Conservation (phyloP, 2,329 filamentous ascomycete genomes). For the Talaromyces sp. region DNA sequence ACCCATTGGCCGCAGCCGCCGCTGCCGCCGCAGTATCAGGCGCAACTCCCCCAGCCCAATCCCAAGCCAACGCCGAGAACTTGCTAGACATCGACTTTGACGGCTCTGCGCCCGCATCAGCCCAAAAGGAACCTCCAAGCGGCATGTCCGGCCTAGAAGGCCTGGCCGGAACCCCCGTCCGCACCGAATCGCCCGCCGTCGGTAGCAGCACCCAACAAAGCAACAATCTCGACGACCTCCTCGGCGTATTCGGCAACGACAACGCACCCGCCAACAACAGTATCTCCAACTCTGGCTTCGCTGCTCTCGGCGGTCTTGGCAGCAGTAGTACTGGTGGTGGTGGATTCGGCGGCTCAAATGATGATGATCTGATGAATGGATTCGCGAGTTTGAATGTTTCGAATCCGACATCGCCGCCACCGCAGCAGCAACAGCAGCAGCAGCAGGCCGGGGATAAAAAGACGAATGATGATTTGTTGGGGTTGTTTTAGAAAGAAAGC, state of each 20-base stretch:
- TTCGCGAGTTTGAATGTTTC: slow-evolving; percentile 79
- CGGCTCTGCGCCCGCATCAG: slow-evolving; percentile 84
- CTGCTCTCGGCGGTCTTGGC: slow-evolving; percentile 32
- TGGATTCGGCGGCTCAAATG: slow-evolving; percentile 29
- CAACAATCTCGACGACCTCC: slow-evolving; percentile 77
- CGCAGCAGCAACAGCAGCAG: slow-evolving; percentile 29
- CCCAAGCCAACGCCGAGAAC: slow-evolving; percentile 85
- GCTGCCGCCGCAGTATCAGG: slow-evolving; percentile 62
- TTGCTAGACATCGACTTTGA: slow-evolving; percentile 95
- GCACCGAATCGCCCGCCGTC: slow-evolving; percentile 44
- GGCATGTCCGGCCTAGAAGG: slow-evolving; percentile 65
- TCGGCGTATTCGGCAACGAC: slow-evolving; percentile 64
- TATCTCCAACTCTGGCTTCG: slow-evolving; percentile 16
- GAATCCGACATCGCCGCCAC: slow-evolving; percentile 12
- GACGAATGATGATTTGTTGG: slow-evolving; percentile 51
- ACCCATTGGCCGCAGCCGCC: slow-evolving; percentile 84
- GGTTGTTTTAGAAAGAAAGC: slow-evolving; percentile 19
- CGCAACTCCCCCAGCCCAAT: slow-evolving; percentile 49
- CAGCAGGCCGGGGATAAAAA: slow-evolving; percentile 43
- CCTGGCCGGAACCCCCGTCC: slow-evolving; percentile 57
- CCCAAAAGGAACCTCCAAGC: slow-evolving; percentile 62
- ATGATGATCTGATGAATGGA: slow-evolving; percentile 69
- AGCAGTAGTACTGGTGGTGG: slow-evolving; percentile 25
- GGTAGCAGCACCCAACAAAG: slow-evolving; percentile 33
- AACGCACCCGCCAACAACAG: slow-evolving; percentile 30